Evolutionary conservation across 306 rosid species (phyloP), one percentile per base, ranked within the genome.

Genomic region (Ammopiptanthus mongolicus): DNA sequence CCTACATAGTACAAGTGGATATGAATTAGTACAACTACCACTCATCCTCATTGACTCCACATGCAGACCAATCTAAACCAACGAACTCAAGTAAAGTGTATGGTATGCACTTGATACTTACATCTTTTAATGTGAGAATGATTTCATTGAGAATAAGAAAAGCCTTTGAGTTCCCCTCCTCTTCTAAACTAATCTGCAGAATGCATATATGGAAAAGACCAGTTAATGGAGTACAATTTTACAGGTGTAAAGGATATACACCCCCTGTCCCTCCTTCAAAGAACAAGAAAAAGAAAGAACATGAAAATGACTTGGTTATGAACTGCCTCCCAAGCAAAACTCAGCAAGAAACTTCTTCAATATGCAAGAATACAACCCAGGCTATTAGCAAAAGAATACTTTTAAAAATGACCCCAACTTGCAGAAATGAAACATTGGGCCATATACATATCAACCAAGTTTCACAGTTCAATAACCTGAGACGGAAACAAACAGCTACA

Each of bases 91-190:
- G 44, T 75, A 74, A 78, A n/a, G 51, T 33, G 17, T 3, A 25
- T 33, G 12, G 47, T 48, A 75, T 71, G 65, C 34, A 59, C 55
- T 74, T 25, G 64, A 60, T 56, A 48, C 93, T 86, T 90, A 90
- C 97, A 83, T 88, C 96, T 84, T 95, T 95, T 73, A 90, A 81
- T 6, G 90, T 78, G 75, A 91, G 71, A 82, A 95, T 86, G 68
- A 95, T 84, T 83, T 91, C 97, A 76, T 95, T 95, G 78, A 95
- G 95, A 80, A 95, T 88, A 52, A 87, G 90, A 86, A 95, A 95
- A 55, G 84, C 89, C 86, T 85, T 90, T n/a, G 88, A 71, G 83
- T 81, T 84, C 71, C 81, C 93, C 65, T 87, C 97, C 68, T 78
- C 93, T 71, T 75, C 97, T 65, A 83, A 77, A 84, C 80, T 85